Evolutionary conservation across 2,329 filamentous ascomycete species (phyloP), one percentile per base, ranked within the genome.

Genomic region (Byssoonygena ceratinophila): DNA sequence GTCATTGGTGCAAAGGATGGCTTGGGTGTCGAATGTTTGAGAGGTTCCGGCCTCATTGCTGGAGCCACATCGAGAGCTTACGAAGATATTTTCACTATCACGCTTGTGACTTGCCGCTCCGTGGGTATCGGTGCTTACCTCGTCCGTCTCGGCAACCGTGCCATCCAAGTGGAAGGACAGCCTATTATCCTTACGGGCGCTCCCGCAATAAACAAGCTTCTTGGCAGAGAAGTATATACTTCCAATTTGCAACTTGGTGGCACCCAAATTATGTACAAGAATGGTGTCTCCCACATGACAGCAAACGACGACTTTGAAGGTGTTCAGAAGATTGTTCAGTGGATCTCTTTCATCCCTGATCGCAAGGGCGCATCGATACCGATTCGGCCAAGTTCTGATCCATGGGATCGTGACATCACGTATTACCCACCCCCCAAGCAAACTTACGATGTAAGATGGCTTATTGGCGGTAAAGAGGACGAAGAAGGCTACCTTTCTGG

Each of bases 251-350:
- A 98, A 77, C 87, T 98, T 59, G 92, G 92, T 82, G 92, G 92
- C 63, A 98, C 92, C n/a, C 92, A 98, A 74, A 98, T 98, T 79
- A 98, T 98, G 92, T 97, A 98, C 82, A 90, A 87, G 75, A 98
- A 98, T 69, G 92, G 92, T 81, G 92, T 98, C 39, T 97, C 92
- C 20, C 92, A 98, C 76, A 91, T 97, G 87, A 96, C 91, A 60
- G 92, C 92, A 64, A 86, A 85, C 61, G 91, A 98, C 65, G 92
- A 98, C 74, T 97, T 98, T 63, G 90, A 91, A 64, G 92, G 92
- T 80, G 87, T 98, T 20, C 89, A 87, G 64, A 94, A 94, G 79
- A 97, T 98, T 66, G 88, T 97, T 46, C 85, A 94, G 68, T 98
- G 92, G 92, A 82, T 98, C 78, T 92, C 91, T 1, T 98, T 89